Evolutionary conservation across 2,329 filamentous ascomycete genomes (phyloP), one percentile per base, ranked within the genome.

Genomic region (Raffaelea deltoideospora): DNA sequence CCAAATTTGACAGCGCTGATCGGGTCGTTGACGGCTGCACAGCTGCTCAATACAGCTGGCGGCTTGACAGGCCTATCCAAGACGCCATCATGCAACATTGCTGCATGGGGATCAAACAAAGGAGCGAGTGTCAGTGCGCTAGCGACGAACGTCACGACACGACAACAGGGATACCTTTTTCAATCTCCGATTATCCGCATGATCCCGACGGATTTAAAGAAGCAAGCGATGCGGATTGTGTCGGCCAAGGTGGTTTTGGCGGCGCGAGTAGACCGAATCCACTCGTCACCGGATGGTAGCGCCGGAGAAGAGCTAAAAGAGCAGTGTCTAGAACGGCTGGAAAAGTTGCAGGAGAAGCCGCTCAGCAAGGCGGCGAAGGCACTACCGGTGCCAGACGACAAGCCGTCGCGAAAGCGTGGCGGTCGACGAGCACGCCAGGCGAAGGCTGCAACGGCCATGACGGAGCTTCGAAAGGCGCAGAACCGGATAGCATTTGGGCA

Each of bases 361-460:
- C 79, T 85, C 4, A 95, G 93, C 60, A 86, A 90, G 52, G 86
- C 86, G 3, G 71, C 76, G 14, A 77, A 85, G 42, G 90, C 90
- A 1, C 70, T 96, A 0, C 88, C 88, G 1, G 83, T 84, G 0
- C 90, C 90, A 0, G 90, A 96, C 52, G 90, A 98, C 58, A 98
- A 96, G 56, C 90, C 86, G 2, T 77, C 83, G 1, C 71, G 87
- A 24, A 98, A 98, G 57, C 81, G 90, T 45, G 90, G 90, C 56
- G 90, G 90, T 35, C 69, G 88, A 38, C 70, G 86, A 45, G 90
- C 87, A 11, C 69, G 90, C 39, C 94, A 94, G 57, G 88, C 88
- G 41, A 98, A 98, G 68, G 90, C 94, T 57, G 87, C 88, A 4
- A 84, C 84, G 7, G 88, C 90, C 41, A 93, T 95, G 85, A 98